Evolutionary conservation across 495 filamentous ascomycete species (phyloP).

Genomic region (Aspergillus haitiensis): DNA sequence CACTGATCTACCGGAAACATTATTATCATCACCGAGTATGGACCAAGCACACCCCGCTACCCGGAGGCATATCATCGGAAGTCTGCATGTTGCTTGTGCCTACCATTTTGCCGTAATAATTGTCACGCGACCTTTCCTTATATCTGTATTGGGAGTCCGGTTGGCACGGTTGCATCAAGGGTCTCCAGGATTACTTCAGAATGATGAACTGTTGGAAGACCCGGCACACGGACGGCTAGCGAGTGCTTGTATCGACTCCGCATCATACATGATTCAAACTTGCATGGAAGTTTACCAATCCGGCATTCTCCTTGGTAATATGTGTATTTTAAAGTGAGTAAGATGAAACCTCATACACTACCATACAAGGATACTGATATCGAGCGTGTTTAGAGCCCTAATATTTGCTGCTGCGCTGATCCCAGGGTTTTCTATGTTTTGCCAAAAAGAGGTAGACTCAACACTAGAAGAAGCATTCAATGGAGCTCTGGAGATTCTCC

Average conservation of each 20-base stretch:
- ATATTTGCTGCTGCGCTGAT: conserved; percentile 45
- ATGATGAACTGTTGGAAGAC: conserved; percentile 29
- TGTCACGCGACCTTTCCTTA: conserved; percentile 44
- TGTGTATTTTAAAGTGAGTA: conserved; percentile 41
- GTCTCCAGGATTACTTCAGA: conserved; percentile 14
- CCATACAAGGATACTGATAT: conserved; percentile 13
- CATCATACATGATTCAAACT: conserved; percentile 45
- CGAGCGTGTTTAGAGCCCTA: conserved; percentile 33
- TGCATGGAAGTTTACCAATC: conserved; percentile 39
- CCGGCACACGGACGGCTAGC: conserved; percentile 37
- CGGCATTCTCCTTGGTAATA: conserved; percentile 35
- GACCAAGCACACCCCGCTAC: conserved; percentile 19
- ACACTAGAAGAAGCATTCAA: conserved; percentile 36
- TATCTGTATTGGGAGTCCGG: conserved; percentile 38
- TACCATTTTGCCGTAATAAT: conserved; percentile 48
- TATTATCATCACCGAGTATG: conserved; percentile 28
- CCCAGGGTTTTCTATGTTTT: conserved; percentile 46
- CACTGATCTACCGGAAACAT: conserved; percentile 29
- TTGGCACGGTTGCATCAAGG: conserved; percentile 36
- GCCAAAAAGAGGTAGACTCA: conserved; percentile 34
- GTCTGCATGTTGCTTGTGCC: conserved; percentile 43
- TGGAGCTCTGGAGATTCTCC: conserved; percentile 34
- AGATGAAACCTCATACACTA: too few relatives aligned
- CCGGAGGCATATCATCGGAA: conserved; percentile 37
- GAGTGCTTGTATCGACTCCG: conserved; percentile 41